Evolutionary conservation across 495 filamentous ascomycete species (phyloP).

Genomic region (Astrothelium macrocarpum): DNA sequence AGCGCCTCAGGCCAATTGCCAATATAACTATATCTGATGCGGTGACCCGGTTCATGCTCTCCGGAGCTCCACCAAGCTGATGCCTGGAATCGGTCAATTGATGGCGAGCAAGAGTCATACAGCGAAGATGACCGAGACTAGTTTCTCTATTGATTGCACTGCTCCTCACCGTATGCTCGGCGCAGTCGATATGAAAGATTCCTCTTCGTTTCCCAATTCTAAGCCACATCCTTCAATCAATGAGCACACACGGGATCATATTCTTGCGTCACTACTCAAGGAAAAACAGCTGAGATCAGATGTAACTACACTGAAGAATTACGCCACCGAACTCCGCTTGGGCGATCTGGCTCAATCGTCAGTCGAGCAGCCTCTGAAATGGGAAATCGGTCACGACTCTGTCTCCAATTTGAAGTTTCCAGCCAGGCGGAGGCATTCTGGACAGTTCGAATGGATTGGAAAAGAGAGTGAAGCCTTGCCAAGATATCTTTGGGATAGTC

Average conservation of each 20-base stretch:
- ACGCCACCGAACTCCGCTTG: not conserved
- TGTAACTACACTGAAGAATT: not conserved
- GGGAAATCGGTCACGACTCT: not conserved
- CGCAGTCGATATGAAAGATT: not conserved
- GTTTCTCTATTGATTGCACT: not conserved
- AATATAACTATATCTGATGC: not conserved
- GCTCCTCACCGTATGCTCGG: not conserved
- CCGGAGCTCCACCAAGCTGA: not conserved
- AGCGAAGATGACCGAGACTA: not conserved
- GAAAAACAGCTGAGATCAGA: not conserved
- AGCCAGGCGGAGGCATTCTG: not conserved
- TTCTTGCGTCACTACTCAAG: not conserved
- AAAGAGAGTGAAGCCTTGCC: slow-evolving; percentile 3
- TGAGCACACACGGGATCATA: not conserved
- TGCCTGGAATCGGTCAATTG: not conserved
- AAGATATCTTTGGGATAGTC: not conserved
- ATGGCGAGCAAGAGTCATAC: not conserved
- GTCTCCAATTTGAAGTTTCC: not conserved
- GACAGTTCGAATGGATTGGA: not conserved
- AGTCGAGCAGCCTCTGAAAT: not conserved
- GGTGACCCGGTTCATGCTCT: not conserved
- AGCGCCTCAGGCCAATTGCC: no score
- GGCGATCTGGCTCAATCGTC: not conserved
- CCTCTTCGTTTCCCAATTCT: not conserved
- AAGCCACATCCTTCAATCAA: not conserved